Conservation (phyloP, 179 eudicot genomes). For the Corrigiola litoralis region DNA sequence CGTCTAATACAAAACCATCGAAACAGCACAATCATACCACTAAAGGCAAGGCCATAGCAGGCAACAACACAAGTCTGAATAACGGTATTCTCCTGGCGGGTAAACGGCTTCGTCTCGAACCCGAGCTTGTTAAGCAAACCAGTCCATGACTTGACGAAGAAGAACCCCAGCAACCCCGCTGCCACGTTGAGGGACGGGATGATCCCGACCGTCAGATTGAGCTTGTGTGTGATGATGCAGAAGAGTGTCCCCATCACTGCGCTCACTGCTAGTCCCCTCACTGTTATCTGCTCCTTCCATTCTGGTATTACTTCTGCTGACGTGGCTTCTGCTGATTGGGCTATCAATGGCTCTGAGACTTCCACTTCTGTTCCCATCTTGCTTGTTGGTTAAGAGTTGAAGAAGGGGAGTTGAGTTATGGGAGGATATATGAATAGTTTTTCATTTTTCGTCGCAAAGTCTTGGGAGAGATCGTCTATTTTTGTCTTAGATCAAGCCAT, state of each 20-base stretch:
- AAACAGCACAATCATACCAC: slow-evolving; percentile 42
- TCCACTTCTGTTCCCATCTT: slow-evolving; percentile 40
- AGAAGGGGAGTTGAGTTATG: not conserved
- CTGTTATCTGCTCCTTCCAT: slow-evolving; percentile 88
- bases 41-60: slow-evolving; percentile 93
- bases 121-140: slow-evolving; percentile 48
- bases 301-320: slow-evolving; percentile 46
- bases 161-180: slow-evolving; percentile 88
- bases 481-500: too few species aligned
- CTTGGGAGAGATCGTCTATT: too few species aligned
- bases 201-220: slow-evolving; percentile 87
- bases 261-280: slow-evolving; percentile 72
- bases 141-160: slow-evolving; percentile 88
- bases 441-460: too few species aligned
- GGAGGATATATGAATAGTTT: too few species aligned
- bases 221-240: slow-evolving; percentile 93
- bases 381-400: too few species aligned
- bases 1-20: not conserved
- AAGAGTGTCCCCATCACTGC: slow-evolving; percentile 70
- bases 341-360: slow-evolving; percentile 52
- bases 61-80: slow-evolving; percentile 98
- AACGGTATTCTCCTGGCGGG: slow-evolving; percentile 89
- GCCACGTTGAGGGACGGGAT: slow-evolving; percentile 95
- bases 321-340: slow-evolving; percentile 12
- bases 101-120: slow-evolving; percentile 53